phyloP scores from a whole-genome alignment of 805 yeast genomes.

The Saccharomycopsis capsularis region DNA sequence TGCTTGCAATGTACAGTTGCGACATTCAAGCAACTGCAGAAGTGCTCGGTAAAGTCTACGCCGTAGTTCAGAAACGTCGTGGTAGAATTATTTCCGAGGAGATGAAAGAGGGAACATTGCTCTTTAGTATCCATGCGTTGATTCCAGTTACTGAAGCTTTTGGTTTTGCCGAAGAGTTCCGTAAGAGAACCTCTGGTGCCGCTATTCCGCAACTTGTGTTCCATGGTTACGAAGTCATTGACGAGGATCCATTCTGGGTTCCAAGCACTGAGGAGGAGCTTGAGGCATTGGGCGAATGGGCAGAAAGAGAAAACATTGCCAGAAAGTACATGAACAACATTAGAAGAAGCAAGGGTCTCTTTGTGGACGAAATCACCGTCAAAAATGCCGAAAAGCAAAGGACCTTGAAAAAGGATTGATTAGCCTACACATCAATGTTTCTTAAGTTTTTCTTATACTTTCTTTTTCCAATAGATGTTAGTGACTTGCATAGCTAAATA shows the following conservation, averaged over 20 bases:
- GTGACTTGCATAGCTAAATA: too few relatives aligned
- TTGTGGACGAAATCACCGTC: constrained; percentile 84
- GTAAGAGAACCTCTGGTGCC: constrained; percentile 92
- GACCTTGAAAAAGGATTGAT: constrained; percentile 64
- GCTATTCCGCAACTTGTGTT: constrained; percentile 95
- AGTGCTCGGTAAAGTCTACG: constrained; percentile 90
- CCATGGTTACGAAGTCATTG: constrained; percentile 78
- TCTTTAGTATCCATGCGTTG: constrained; percentile 76
- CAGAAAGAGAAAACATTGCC: constrained; percentile 89
- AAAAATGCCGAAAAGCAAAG: constrained; percentile 92
- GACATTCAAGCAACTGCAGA: constrained; percentile 94
- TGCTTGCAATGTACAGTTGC: constrained; percentile 89
- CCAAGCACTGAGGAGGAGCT: constrained; percentile 96
- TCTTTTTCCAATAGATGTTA: too few relatives aligned
- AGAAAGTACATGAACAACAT: constrained; percentile 76
- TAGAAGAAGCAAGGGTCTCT: constrained; percentile 81
- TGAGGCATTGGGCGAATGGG: constrained; percentile 86
- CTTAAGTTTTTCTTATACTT: too few relatives aligned
- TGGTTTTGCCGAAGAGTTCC: constrained; percentile 91
- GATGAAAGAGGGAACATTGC: constrained; percentile 97
- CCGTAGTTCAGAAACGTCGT: constrained; percentile 81
- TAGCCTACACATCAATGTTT: not conserved
- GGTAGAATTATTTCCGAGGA: constrained; percentile 87
- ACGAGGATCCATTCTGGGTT: constrained; percentile 97
- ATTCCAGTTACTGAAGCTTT: constrained; percentile 94